Base-by-base conservation (phyloP, 2,329 filamentous ascomycete species). In the Triangularia setosa region DNA sequence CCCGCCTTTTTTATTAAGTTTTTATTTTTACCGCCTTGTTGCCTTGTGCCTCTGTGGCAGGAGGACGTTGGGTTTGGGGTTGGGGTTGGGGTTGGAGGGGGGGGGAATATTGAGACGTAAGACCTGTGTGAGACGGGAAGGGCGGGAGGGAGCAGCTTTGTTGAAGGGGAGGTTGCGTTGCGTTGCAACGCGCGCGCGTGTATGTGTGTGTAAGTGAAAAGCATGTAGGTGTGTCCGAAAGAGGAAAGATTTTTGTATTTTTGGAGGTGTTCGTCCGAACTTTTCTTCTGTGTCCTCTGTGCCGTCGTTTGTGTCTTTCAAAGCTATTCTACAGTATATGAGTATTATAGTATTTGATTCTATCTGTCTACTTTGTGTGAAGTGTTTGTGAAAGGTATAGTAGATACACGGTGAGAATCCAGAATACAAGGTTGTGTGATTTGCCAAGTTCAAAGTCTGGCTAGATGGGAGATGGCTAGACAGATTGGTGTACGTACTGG, bases 171-270 rank as follows among this genome's bases (percentile, higher is more conserved):
- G 2, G 30, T 33, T 4, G 6, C 12, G 30, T 33, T 33, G 35
- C 5, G 35, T 44, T 18, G 35, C 35, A 8, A 11, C 35, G n/a
- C 3, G 16, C 14, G 35, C 3, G 35, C 18, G 35, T 44, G n/a
- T 23, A 6, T 21, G n/a, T 48, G 6, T 48, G 40, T 48, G 40
- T 48, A 48, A 48, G 40, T 23, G 40, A 40, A 14, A 48, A 8
- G n/a, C n/a, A 57, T 57, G 55, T 57, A 57, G 55, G 55, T 57
- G 25, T 57, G 25, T 57, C 55, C 55, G 4, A 33, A 57, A 18
- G 55, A 21, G 55, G 55, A 28, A 57, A 57, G 23, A 33, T 21
- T 18, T 30, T 18, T 55, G 11, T 4, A 21, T 48, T 23, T 21
- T n/a, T n/a, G n/a, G n/a, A n/a, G 40, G 8, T 14, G 40, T 48